phyloP scores from a whole-genome alignment of 2,329 filamentous ascomycete species.

The Paracamarosporium sp. region DNA sequence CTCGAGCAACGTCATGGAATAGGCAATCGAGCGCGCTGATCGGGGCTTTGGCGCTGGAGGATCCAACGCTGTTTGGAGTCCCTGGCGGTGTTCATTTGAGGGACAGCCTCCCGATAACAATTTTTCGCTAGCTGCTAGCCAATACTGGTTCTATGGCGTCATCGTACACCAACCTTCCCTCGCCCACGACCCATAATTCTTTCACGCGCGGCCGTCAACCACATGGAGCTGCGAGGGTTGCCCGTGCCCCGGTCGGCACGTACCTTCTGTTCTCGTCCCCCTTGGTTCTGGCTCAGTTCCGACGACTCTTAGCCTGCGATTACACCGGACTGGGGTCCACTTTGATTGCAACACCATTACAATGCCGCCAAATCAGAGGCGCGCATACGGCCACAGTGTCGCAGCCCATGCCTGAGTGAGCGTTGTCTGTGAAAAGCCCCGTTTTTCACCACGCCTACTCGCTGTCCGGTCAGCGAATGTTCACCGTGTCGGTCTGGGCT shows the following conservation, averaged over 20 bases:
- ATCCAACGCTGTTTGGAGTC: background rate
- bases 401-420: constrained; percentile 9
- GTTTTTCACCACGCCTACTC: background rate
- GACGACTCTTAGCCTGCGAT: constrained; percentile 6
- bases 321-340: constrained; percentile 21
- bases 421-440: background rate
- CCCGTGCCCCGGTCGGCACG: constrained; percentile 15
- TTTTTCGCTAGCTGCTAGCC: constrained; percentile 12
- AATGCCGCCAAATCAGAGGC: constrained; percentile 16
- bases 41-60: no score
- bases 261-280: constrained; percentile 6
- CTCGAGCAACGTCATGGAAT: constrained; percentile 3
- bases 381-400: constrained; percentile 9
- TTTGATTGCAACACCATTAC: constrained; percentile 24
- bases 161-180: constrained; percentile 27
- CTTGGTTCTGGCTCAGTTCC: constrained; percentile 16
- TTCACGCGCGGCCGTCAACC: constrained; percentile 36
- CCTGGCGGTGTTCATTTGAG: constrained; percentile 19
- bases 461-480: constrained; percentile 23
- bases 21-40: background rate
- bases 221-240: constrained; percentile 26
- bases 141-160: constrained; percentile 30
- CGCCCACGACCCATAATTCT: constrained; percentile 24
- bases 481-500: background rate
- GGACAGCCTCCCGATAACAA: constrained; percentile 1